phyloP scores from a whole-genome alignment of 75 land plant genomes.

The Pseudotsuga menziesii region DNA sequence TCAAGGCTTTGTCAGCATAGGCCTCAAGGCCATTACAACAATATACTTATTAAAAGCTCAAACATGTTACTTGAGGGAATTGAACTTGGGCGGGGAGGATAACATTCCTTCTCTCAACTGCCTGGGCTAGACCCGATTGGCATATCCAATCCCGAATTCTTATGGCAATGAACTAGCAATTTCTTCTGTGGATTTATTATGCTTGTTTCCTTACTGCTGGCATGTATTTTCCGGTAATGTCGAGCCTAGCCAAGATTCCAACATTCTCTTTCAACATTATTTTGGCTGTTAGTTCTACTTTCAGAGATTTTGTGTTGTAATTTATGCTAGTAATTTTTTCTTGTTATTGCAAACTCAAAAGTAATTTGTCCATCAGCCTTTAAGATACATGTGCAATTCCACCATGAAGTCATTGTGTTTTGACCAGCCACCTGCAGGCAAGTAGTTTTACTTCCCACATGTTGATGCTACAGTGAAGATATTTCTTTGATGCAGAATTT shows the following conservation, averaged over 20 bases:
- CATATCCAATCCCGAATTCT: no score
- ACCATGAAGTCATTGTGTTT: not conserved
- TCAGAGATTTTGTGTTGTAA: not conserved
- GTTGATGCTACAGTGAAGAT: not conserved
- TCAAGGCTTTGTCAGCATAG: no score
- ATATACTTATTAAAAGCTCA: no score
- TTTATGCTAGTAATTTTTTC: not conserved
- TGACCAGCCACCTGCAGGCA: not conserved
- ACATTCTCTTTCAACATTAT: not conserved
- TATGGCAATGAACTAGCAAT: no score
- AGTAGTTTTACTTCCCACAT: not conserved
- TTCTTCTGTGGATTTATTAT: not conserved
- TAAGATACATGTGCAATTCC: not conserved
- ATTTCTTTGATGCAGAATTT: slow-evolving; percentile 3
- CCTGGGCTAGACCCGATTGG: no score
- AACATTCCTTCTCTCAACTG: no score
- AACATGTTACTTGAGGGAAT: no score
- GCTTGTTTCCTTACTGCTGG: not conserved
- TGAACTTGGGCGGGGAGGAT: no score
- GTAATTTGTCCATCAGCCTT: not conserved
- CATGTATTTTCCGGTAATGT: not conserved
- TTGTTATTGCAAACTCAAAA: not conserved
- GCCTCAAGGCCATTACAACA: no score
- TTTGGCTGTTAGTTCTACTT: not conserved
- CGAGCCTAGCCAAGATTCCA: not conserved